Base-by-base conservation (phyloP, 441 rosid genomes). In the Corymbia calophylla region DNA sequence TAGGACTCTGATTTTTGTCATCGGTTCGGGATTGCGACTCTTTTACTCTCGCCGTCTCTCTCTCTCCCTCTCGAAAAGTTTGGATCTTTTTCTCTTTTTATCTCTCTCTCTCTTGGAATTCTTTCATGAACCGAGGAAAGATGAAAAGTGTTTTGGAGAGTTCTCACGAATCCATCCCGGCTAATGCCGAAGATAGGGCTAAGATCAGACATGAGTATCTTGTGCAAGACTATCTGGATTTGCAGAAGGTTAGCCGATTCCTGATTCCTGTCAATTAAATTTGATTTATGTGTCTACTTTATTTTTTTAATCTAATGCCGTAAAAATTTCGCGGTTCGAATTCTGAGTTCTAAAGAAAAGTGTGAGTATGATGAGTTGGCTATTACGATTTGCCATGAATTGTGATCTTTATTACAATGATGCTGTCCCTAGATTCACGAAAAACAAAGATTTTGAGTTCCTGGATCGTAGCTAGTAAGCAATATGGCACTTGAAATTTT, bases 161-260 rank as follows among this genome's bases (percentile, higher is more conserved):
- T 44, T 1, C n/a, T 77, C 10, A 5, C 10, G 53, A 77, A 89
- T 87, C 91, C 82, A 55, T 87, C 77, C 55, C 47, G 70, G 88
- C 85, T n/a, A 86, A 91, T 14, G 93, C 90, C 87, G 91, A 91
- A 89, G 90, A 86, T 53, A 91, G 56, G 89, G 91, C 89, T 77
- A 88, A 70, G 88, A 32, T 90, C 86, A 93, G 92, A 88, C 89
- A 92, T 70, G 93, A 93, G 88, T 90, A 49, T 81, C 89, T 95
- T 25, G 84, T 92, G 51, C 91, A 92, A 86, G 95, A 94, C 62
- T 95, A 85, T 88, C 73, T 93, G 88, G 91, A 90, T 48, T 88
- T 95, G 92, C 94, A 90, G 68, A 94, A 93, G 94, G 95, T 93
- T 70, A 87, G 92, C 53, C 87, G 47, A 64, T 80, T 64, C 13